Conservation (phyloP, 345 rosid genomes). For the Rubroshorea leprosula region DNA sequence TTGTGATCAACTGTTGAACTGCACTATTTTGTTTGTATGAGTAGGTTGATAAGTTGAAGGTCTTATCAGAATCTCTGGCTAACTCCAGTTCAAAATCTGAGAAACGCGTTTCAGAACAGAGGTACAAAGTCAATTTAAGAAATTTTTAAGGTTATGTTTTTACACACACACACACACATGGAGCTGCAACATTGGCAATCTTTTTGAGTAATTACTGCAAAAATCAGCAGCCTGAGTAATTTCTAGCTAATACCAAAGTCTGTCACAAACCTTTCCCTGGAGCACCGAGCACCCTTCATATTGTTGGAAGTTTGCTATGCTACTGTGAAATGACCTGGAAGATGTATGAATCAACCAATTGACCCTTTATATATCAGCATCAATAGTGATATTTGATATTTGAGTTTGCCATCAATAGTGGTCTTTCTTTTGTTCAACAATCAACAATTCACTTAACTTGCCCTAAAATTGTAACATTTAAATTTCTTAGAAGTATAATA, state of each 20-base stretch:
- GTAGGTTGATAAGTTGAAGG: slow-evolving; percentile 68
- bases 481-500: too few species aligned
- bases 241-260: too few species aligned
- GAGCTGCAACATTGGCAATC: too few species aligned
- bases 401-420: background rate
- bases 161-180: too few species aligned
- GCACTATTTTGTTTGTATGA: background rate
- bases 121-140: slow-evolving; percentile 27
- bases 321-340: too few species aligned
- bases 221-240: too few species aligned
- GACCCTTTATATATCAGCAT: background rate
- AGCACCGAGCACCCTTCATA: too few species aligned
- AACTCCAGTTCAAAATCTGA: slow-evolving; percentile 75
- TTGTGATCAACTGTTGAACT: background rate
- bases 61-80: slow-evolving; percentile 82
- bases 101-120: slow-evolving; percentile 78
- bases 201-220: too few species aligned
- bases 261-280: too few species aligned
- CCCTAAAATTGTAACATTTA: too few species aligned
- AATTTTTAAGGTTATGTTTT: background rate
- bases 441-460: background rate
- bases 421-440: background rate
- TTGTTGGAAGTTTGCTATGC: too few species aligned
- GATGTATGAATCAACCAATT: background rate
- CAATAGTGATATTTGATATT: background rate